These are phyloP conservation scores for Rosa persica DNA, from an alignment of 306 rosid species.

Conservation along the genomic window DNA sequence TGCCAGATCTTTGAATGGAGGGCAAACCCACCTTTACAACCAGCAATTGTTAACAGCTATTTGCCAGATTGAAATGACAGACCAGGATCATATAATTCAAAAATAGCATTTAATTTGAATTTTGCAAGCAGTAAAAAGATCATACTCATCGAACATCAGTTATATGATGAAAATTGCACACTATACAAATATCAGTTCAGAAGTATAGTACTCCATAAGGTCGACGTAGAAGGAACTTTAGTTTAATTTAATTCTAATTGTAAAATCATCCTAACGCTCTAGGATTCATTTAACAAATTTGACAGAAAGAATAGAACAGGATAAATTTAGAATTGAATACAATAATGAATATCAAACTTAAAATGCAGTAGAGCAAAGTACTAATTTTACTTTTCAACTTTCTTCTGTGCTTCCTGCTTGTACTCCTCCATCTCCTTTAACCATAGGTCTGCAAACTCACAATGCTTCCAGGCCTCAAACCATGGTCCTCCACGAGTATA, in stretches of 20 bases:
- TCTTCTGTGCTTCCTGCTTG: slow-evolving; percentile 15
- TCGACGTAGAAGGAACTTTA: not conserved
- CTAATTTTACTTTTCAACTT: not conserved
- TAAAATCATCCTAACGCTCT: not conserved
- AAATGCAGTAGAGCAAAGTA: not conserved
- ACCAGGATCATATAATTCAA: not conserved
- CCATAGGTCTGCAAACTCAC: slow-evolving; percentile 25
- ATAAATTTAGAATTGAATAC: not conserved
- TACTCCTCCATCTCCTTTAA: slow-evolving; percentile 23
- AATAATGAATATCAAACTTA: slow-evolving; percentile 10
- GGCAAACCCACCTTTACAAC: not conserved
- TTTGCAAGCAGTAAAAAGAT: not conserved
- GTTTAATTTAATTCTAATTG: not conserved
- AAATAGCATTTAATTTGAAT: not conserved
- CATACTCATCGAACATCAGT: not conserved
- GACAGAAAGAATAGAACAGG: slow-evolving; percentile 9
- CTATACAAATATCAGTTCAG: slow-evolving; percentile 2
- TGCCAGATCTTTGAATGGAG: not conserved
- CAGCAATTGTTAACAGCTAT: not conserved
- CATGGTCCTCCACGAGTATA: slow-evolving; percentile 28
- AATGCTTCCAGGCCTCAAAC: slow-evolving; percentile 27
- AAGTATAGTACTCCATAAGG: not conserved
- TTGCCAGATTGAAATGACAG: not conserved
- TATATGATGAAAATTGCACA: not conserved
- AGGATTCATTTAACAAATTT: slow-evolving; percentile 14